These are phyloP conservation scores for Ulvella scutata DNA, from an alignment of 139 green algal genomes.

Conservation along the genomic window DNA sequence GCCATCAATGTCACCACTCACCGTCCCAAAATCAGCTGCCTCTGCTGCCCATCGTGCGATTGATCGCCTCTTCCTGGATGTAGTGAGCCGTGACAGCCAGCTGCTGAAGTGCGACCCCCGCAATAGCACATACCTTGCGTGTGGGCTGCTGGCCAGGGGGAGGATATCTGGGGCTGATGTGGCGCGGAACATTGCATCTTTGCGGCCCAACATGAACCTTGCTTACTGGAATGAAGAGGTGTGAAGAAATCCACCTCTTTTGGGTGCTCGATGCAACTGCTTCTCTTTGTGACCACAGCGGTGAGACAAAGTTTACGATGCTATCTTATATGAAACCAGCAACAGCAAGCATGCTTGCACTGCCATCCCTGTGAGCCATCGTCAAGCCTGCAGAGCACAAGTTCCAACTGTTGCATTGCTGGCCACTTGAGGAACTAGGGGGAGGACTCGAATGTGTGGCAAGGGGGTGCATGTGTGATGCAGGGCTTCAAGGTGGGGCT, in stretches of 20 bases:
- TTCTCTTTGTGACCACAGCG: background rate
- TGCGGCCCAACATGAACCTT: conserved; percentile 41
- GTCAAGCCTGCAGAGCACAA: background rate
- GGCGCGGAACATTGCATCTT: conserved; percentile 37
- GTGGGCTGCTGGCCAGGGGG: conserved; percentile 47
- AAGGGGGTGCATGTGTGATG: background rate
- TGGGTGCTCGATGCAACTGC: background rate
- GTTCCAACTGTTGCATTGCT: background rate
- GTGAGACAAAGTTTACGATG: background rate
- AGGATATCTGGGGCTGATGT: conserved; percentile 39
- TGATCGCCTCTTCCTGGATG: conserved; percentile 35
- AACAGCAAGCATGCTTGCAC: background rate
- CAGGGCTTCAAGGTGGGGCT: conserved; percentile 64
- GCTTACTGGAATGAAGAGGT: conserved; percentile 63
- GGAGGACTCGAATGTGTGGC: background rate
- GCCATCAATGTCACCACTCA: conserved; percentile 35
- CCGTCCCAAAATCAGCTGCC: background rate
- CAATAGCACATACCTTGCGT: conserved; percentile 47
- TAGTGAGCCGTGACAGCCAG: conserved; percentile 42
- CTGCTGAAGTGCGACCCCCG: conserved; percentile 41
- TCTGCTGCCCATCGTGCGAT: background rate
- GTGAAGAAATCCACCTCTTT: background rate
- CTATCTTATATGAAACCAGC: background rate
- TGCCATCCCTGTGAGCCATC: background rate
- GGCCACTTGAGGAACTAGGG: background rate